Conservation (phyloP, 139 green algal species). For the Edaphochlamys debaryana region DNA sequence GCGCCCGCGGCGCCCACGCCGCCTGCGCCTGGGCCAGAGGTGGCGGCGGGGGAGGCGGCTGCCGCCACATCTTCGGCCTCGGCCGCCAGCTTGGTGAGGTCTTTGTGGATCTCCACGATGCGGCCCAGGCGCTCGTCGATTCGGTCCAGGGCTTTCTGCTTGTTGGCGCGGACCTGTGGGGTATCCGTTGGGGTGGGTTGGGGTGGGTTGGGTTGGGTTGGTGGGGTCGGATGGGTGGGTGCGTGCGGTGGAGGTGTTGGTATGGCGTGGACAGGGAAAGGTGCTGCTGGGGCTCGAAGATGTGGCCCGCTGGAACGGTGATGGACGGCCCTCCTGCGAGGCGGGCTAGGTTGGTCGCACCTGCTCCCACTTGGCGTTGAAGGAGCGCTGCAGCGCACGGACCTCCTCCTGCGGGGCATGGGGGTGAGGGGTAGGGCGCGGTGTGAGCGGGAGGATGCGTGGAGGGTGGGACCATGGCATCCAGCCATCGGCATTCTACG, state of each 20-base stretch:
- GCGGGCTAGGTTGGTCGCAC: too few species aligned
- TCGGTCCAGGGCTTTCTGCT: conserved; percentile 36
- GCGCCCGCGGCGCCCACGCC: too few species aligned
- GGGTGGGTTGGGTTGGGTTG: too few species aligned
- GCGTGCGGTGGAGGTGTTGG: background rate
- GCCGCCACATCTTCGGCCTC: background rate
- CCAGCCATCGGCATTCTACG: too few species aligned
- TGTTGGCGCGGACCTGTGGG: background rate
- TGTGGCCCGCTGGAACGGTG: too few species aligned
- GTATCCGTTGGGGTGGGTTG: background rate
- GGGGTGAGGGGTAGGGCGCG: too few species aligned
- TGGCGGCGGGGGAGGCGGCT: too few species aligned
- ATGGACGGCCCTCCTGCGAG: too few species aligned
- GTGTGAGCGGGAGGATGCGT: background rate
- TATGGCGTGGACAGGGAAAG: background rate
- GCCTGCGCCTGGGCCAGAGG: too few species aligned
- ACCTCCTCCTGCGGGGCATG: conserved; percentile 50
- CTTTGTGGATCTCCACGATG: conserved; percentile 50
- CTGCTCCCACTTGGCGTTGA: conserved; percentile 46
- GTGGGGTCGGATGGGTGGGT: background rate
- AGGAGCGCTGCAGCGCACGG: conserved; percentile 14
- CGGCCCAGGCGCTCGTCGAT: conserved; percentile 47
- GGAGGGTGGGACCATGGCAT: too few species aligned
- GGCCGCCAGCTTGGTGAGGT: conserved; percentile 23
- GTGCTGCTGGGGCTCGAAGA: too few species aligned